These are phyloP conservation scores for Spencermartinsiella europaea DNA, from an alignment of 805 yeast species.

Conservation along the genomic window DNA sequence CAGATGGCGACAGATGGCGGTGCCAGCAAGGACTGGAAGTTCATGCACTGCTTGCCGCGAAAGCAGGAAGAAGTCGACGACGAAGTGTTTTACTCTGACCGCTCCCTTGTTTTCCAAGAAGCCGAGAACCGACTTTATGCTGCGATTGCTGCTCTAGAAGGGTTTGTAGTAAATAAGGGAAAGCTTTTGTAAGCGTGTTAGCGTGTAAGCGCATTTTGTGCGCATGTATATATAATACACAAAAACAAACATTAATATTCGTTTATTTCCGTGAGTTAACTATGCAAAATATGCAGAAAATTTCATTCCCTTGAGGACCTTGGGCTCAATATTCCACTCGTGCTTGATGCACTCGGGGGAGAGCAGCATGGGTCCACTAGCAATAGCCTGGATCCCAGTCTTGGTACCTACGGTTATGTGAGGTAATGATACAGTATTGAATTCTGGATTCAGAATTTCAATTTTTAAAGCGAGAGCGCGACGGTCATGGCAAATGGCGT, in stretches of 20 bases:
- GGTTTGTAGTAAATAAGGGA: constrained; percentile 82
- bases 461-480: constrained; percentile 53
- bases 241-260: too few relatives aligned
- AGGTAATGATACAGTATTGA: constrained; percentile 36
- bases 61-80: constrained; percentile 92
- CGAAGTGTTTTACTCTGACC: constrained; percentile 80
- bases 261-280: too few relatives aligned
- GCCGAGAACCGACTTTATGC: constrained; percentile 96
- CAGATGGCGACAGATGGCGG: constrained; percentile 56
- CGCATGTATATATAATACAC: too few relatives aligned
- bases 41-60: constrained; percentile 98
- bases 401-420: constrained; percentile 75
- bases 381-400: constrained; percentile 43
- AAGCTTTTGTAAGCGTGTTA: constrained; percentile 20
- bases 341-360: constrained; percentile 2
- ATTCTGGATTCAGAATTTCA: constrained; percentile 26
- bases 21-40: constrained; percentile 66
- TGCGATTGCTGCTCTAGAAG: constrained; percentile 90
- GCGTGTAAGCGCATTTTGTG: too few relatives aligned
- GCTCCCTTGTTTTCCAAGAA: constrained; percentile 86
- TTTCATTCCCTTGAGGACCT: constrained; percentile 8
- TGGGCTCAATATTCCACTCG: constrained; percentile 20
- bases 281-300: constrained; percentile 12
- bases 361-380: constrained; percentile 43
- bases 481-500: constrained; percentile 45